Conservation (phyloP, 306 rosid species). For the Fragaria iinumae region DNA sequence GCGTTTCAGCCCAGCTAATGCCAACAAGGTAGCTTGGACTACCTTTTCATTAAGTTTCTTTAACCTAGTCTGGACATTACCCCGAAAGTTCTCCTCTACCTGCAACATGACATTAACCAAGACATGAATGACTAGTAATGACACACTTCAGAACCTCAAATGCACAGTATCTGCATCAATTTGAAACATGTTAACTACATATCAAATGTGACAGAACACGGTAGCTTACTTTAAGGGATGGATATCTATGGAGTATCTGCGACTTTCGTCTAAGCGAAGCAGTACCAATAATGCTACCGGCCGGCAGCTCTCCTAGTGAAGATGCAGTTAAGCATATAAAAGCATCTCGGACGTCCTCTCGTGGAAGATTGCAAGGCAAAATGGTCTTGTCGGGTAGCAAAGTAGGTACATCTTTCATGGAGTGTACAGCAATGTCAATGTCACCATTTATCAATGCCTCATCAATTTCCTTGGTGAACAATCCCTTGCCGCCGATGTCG, state of each 20-base stretch:
- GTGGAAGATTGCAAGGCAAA: conserved; percentile 79
- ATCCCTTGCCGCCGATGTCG: conserved; percentile 90
- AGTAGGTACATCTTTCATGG: conserved; percentile 95
- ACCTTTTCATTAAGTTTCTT: conserved; percentile 79
- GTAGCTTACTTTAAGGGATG: conserved; percentile 59
- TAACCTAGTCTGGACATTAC: conserved; percentile 88
- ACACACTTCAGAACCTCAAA: background rate
- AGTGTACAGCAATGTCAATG: conserved; percentile 85
- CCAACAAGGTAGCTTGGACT: conserved; percentile 93
- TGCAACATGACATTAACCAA: conserved; percentile 32
- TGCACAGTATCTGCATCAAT: too few species aligned
- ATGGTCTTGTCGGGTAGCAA: conserved; percentile 48
- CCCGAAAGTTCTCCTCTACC: conserved; percentile 90
- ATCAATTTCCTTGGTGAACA: conserved; percentile 90
- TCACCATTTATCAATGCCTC: conserved; percentile 80
- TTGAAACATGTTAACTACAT: too few species aligned
- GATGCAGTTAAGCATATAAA: conserved; percentile 71
- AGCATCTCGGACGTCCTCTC: conserved; percentile 91
- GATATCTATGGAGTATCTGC: conserved; percentile 77
- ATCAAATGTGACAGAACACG: background rate
- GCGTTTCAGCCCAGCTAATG: conserved; percentile 90
- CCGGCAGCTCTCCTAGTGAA: conserved; percentile 64
- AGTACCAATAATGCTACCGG: conserved; percentile 77
- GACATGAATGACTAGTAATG: conserved; percentile 4
- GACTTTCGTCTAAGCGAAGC: conserved; percentile 91